Conservation (phyloP, 257 asterid species). For the Thymus quinquecostatus region DNA sequence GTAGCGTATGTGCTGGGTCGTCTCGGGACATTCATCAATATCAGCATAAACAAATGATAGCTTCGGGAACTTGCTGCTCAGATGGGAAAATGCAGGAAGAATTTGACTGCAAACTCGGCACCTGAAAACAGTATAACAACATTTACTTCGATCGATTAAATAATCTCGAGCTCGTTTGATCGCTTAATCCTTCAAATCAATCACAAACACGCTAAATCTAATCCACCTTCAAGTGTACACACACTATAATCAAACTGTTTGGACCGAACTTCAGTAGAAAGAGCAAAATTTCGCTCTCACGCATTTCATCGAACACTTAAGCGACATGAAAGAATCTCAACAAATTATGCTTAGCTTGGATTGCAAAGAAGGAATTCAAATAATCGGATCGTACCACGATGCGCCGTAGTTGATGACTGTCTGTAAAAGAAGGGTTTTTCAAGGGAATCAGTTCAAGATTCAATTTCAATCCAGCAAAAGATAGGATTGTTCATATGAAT, state of each 20-base stretch:
- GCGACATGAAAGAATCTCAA: not conserved
- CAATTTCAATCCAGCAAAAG: too few relatives aligned
- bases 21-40: conserved; percentile 89
- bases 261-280: too few relatives aligned
- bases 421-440: conserved; percentile 49
- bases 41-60: conserved; percentile 78
- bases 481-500: too few relatives aligned
- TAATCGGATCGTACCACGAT: conserved; percentile 59
- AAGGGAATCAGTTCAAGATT: conserved; percentile 27
- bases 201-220: too few relatives aligned
- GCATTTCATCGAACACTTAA: conserved; percentile 49
- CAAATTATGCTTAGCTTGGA: not conserved
- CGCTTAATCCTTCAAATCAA: too few relatives aligned
- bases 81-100: conserved; percentile 61
- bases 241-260: too few relatives aligned
- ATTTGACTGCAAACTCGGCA: conserved; percentile 80
- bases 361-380: not conserved
- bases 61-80: conserved; percentile 71
- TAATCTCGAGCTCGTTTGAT: too few relatives aligned
- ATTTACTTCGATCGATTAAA: too few relatives aligned
- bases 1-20: conserved; percentile 79
- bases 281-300: not conserved
- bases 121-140: conserved; percentile 48
- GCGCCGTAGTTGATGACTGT: conserved; percentile 89
- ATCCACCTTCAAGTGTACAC: too few relatives aligned